Evolutionary conservation across 768 basidiomycete species (phyloP), one percentile per base, ranked within the genome.

Genomic region (Termitomyces sp.): DNA sequence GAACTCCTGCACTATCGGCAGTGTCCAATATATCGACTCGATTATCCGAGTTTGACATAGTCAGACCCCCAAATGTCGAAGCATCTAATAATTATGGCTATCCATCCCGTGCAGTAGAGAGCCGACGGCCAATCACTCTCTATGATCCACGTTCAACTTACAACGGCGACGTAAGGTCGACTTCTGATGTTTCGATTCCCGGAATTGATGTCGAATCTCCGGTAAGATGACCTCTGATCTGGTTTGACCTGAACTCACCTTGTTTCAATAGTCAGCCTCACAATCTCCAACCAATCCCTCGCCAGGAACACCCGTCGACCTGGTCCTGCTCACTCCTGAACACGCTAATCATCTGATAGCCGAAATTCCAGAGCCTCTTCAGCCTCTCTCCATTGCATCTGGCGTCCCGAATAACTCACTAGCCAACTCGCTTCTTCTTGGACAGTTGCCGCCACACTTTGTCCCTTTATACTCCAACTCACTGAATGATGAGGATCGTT

Each of bases 151-250:
- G 27, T 16, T 1, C 18, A 9, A 7, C 12, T 40, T 31, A 9
- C n/a, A 16, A 6, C 23, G 42, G 3, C 25, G 20, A 31, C 27
- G 50, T 4, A 48, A 70, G 71, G 4, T 63, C 65, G 2, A 40
- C 56, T 7, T 77, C 76, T 0, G 64, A 65, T 31, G 60, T 63
- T 15, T 72, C 69, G 36, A 68, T 79, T 18, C 75, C 73, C 3
- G 68, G 70, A 35, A 81, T 80, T 50, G 57, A 74, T 35, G 70
- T 81, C 29, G 71, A 78, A 63, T 71, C 80, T 15, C 80, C 80
- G 12, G 80, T 80, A 60, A 31, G 74, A 66, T 23, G 20, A 29
- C 20, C n/a, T 48, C 23, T 50, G 13, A 38, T 18, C 35, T n/a
- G 11, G 45, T 25, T 3, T 33, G 41, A 27, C 27, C n/a, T 38